A percentile compares a stretch with the other conserved stretches of the same genome.
phyloP scores from a whole-genome alignment of 2,329 filamentous ascomycete species.

The Biscogniauxia marginata region DNA sequence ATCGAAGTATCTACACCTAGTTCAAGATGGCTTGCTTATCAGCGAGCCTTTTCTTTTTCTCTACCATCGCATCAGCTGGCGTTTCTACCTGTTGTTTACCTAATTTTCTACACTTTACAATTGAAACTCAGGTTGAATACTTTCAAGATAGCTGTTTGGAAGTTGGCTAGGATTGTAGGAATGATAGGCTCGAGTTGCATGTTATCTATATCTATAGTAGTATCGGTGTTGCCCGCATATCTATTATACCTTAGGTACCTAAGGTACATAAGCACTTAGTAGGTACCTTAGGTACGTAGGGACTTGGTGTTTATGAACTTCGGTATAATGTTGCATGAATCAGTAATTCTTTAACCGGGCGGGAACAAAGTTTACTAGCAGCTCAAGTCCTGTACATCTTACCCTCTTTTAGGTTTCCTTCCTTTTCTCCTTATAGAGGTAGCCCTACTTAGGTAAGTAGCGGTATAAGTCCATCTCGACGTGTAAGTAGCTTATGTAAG shows the following conservation, averaged over 20 bases:
- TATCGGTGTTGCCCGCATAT: neutral
- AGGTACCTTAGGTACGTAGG: too few species aligned
- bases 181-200: neutral
- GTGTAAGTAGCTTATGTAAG: too few species aligned
- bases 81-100: neutral
- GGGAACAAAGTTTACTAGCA: neutral
- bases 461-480: neutral
- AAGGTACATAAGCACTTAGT: too few species aligned
- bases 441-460: neutral
- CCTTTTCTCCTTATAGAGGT: too few species aligned
- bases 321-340: neutral
- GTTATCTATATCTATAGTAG: too few species aligned
- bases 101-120: neutral
- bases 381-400: too few species aligned
- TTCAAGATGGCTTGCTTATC: too few species aligned
- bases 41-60: too few species aligned
- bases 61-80: neutral
- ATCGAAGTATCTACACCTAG: neutral
- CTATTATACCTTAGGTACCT: too few species aligned
- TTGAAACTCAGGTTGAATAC: too few species aligned
- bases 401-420: too few species aligned
- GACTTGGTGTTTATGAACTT: neutral
- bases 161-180: neutral
- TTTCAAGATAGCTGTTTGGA: too few species aligned
- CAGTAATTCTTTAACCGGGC: neutral